Base-by-base conservation (phyloP, 1,284 basidiomycete genomes). In the Irpex lacteus region DNA sequence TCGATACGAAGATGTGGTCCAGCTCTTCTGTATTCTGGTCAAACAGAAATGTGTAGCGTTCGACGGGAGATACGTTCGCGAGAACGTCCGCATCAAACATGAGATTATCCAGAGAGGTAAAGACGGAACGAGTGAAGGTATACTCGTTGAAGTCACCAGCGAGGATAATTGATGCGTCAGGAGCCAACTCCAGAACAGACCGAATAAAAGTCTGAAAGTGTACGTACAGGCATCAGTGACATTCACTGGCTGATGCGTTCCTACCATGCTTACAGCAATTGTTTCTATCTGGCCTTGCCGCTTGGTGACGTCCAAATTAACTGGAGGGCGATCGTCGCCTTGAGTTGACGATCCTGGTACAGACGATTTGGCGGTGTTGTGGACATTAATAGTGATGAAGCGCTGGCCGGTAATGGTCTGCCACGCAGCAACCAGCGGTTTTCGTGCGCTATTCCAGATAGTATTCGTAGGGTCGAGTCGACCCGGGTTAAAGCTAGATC, bases 111-210 rank as follows among this genome's bases (percentile, higher is more conserved):
- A 87, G 74, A 2, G 85, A 76, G 50, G 77, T 74, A 70, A 83
- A 87, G 38, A 84, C 85, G 15, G 82, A 78, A 59, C 81, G 79
- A 2, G 85, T 81, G 67, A 84, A 81, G 26, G 78, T 67, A 73
- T 78, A 87, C 68, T 88, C 87, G 72, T 89, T 89, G 76, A 82
- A 87, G 74, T 88, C 87, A n/a, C 86, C 86, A 3, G 80, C 83
- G 34, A 86, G 74, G 60, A 88, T 70, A 65, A 88, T 73, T 66
- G 80, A 83, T 7, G 86, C 85, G 56, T 76, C 61, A 4, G 77
- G 72, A 66, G 88, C 80, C 13, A 76, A 73, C 15, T 67, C 70
- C 13, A 87, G 74, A 50, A 89, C 74, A 15, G 75, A 71, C 62
- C 78, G 70, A 26, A 85, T 78, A 70, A 88, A 88, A 21, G 74